A percentile compares a stretch with the other conserved stretches of the same genome.
phyloP scores from a whole-genome alignment of 2,329 filamentous ascomycete genomes.

The Cryphonectria naterciae region DNA sequence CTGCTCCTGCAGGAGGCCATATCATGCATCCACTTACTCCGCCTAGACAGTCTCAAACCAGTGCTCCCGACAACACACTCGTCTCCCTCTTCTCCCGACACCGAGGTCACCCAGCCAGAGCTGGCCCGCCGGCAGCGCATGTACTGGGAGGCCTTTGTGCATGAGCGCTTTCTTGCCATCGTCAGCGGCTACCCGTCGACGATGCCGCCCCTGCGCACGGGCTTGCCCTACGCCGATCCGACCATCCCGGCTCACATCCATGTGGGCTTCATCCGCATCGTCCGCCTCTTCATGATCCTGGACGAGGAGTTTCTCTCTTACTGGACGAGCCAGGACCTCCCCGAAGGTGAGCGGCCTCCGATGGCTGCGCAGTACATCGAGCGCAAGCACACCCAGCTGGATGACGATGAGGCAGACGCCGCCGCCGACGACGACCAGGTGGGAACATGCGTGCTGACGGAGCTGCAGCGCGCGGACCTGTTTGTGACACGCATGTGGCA shows the following conservation, averaged over 20 bases:
- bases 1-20: slow-evolving; percentile 56
- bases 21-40: background rate
- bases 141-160: slow-evolving; percentile 61
- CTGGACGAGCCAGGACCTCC: slow-evolving; percentile 36
- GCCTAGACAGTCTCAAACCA: background rate
- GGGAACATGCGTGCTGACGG: slow-evolving; percentile 37
- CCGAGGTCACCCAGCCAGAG: background rate
- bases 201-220: slow-evolving; percentile 39
- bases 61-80: background rate
- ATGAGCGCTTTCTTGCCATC: slow-evolving; percentile 60
- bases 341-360: slow-evolving; percentile 32
- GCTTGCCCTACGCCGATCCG: slow-evolving; percentile 38
- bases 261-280: slow-evolving; percentile 43
- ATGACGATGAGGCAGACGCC: slow-evolving; percentile 41
- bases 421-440: slow-evolving; percentile 31
- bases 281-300: slow-evolving; percentile 43
- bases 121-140: slow-evolving; percentile 49
- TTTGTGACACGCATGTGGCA: slow-evolving; percentile 48
- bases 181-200: slow-evolving; percentile 50
- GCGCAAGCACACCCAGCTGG: slow-evolving; percentile 45
- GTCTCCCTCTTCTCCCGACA: background rate
- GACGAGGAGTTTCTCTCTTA: slow-evolving; percentile 44
- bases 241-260: slow-evolving; percentile 43
- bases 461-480: slow-evolving; percentile 47
- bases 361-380: slow-evolving; percentile 47